Base-by-base conservation (phyloP, 2,329 filamentous ascomycete species). In the Aspergillus fijiensis region DNA sequence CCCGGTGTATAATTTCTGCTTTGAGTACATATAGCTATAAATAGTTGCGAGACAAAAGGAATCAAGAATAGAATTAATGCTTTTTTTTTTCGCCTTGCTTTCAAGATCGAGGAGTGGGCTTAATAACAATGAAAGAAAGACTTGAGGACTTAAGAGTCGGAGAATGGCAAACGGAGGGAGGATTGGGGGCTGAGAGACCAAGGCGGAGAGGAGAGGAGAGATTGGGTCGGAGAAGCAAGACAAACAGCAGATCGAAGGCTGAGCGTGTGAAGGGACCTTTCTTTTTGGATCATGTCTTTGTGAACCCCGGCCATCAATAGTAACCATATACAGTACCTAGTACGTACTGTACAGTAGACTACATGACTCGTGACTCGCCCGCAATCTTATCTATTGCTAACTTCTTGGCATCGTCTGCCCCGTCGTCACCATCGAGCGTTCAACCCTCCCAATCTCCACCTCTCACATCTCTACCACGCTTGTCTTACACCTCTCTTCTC, bases 351-450 rank as follows among this genome's bases (percentile, higher is more conserved):
- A 27, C 27, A 7, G 27, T 42, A 19, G 19, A 19, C 19, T 19
- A 45, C 39, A 45, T 45, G 14, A 45, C 16, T 45, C 39, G 39
- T 45, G 39, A 45, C 39, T 45, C 48, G 48, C 39, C 53, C 53
- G 53, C 53, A 47, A 55, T 55, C 53, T 55, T 55, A 55, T 55
- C 53, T 55, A 47, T 49, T 29, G 42, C n/a, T 14, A n/a, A 55
- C 50, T 23, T 62, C 58, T 61, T 63, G 58, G 60, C 60, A 48
- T 48, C 54, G n/a, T 35, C 50, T 39, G 48, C 49, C 50, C 27
- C 49, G 11, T 58, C 51, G 58, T 54, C 35, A 45, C 49, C 47
- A 31, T 53, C 51, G n/a, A 42, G n/a, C 33, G 42, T 42, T 31
- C 31, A 3, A 39, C 14, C n/a, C 19, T 7, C 35, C 11, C 27